Evolutionary conservation across 495 filamentous ascomycete species (phyloP).

Genomic region (Patellaria atrata): DNA sequence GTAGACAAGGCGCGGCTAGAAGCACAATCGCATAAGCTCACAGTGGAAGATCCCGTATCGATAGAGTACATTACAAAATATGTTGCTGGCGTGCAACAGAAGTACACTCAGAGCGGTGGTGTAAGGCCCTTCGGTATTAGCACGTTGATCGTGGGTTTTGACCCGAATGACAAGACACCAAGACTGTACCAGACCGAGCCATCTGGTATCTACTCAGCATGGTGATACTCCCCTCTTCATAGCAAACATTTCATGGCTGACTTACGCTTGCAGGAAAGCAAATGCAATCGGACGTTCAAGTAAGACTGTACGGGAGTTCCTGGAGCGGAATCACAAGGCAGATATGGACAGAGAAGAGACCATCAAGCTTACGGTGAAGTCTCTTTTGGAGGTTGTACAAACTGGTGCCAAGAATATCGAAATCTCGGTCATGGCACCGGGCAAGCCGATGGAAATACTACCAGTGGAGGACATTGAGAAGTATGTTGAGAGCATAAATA

Average conservation of each 20-base stretch:
- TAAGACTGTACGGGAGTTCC: constrained; percentile 96
- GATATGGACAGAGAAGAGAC: constrained; percentile 93
- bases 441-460: constrained; percentile 82
- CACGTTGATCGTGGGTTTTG: constrained; percentile 93
- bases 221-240: constrained; percentile 36
- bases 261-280: constrained; percentile 65
- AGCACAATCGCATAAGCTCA: constrained; percentile 91
- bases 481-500: constrained; percentile 96
- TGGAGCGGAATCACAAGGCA: constrained; percentile 94
- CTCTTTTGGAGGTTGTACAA: constrained; percentile 91
- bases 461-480: constrained; percentile 87
- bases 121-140: constrained; percentile 95
- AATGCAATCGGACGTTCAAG: constrained; percentile 96
- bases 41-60: constrained; percentile 92
- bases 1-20: constrained; percentile 95
- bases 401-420: constrained; percentile 99
- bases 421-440: constrained; percentile 97
- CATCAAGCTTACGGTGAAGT: constrained; percentile 96
- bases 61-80: constrained; percentile 99
- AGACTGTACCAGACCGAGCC: constrained; percentile 96
- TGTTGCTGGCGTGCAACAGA: constrained; percentile 90
- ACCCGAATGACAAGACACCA: constrained; percentile 73
- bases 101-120: constrained; percentile 96
- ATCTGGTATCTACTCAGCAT: constrained; percentile 95
- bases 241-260: constrained; percentile 5